Evolutionary conservation across 2,329 filamentous ascomycete species (phyloP).

Genomic region (Leptographium wingfieldii): DNA sequence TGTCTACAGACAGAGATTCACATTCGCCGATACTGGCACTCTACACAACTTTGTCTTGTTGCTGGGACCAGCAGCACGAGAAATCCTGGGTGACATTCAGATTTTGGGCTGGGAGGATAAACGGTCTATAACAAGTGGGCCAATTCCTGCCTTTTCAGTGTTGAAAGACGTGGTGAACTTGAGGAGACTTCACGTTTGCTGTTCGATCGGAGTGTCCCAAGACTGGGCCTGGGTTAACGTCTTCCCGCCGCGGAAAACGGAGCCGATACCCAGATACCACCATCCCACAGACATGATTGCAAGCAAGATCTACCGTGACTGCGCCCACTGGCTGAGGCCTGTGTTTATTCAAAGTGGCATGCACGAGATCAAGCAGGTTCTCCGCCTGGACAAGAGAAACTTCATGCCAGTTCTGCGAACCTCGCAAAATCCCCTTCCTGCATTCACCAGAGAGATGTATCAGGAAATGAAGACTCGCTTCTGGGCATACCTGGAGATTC

Average conservation of each 20-base stretch:
- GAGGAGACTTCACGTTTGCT: not conserved
- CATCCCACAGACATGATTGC: slow-evolving; percentile 1
- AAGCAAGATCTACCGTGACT: slow-evolving; percentile 1
- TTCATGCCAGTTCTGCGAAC: not conserved
- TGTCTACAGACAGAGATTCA: slow-evolving; percentile 2
- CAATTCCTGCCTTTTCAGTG: not conserved
- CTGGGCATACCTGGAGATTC: not conserved
- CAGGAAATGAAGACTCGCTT: not conserved
- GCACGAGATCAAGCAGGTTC: not conserved
- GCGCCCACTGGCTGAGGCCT: not conserved
- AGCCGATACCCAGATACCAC: not conserved
- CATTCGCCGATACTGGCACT: not conserved
- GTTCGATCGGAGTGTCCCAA: not conserved
- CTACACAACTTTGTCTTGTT: not conserved
- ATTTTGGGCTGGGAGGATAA: slow-evolving; percentile 1
- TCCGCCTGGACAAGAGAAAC: not conserved
- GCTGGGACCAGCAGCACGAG: not conserved
- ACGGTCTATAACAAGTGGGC: not conserved
- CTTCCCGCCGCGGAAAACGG: not conserved
- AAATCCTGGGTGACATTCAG: not conserved
- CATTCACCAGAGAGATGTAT: not conserved
- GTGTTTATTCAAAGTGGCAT: not conserved
- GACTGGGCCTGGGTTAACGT: slow-evolving; percentile 5
- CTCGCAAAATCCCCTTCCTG: not conserved
- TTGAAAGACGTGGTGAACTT: not conserved